Base-by-base conservation (phyloP, 169 alveolate species). In the Plasmodium ovale region DNA sequence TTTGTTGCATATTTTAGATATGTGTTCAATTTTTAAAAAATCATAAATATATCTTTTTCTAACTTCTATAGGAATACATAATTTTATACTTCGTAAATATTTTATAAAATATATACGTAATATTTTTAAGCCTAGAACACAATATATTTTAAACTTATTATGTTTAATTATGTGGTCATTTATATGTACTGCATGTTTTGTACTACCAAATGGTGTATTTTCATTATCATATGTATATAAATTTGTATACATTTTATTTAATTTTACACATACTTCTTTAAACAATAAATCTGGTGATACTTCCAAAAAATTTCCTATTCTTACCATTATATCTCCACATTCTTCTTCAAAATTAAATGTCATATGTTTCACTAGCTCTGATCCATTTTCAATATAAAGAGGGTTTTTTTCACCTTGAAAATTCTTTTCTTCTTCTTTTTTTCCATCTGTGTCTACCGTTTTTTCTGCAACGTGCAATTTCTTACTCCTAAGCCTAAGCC, bases 11-110 rank as follows among this genome's bases (percentile, higher is more conserved):
- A 92, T 87, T 39, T 56, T 31, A 1, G 95, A 49, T 35, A 92
- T 58, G 65, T 89, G 54, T 14, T 59, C 74, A 16, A 82, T 62
- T 51, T 87, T 92, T 54, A 94, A 27, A 42, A 94, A 72, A 44
- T 94, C 94, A 19, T 72, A 47, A 33, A 92, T 42, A 60, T 87
- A 92, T 59, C 95, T 85, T 16, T 87, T 79, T 23, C 94, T 42
- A 29, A 94, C 92, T 64, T 94, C 96, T 10, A 79, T 77, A 6
- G 96, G 96, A 19, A 94, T 94, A 25, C 92, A 71, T 68, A 87
- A 65, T 65, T 23, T 64, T 23, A 79, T 64, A 54, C 84, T 65
- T 56, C 89, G 62, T 29, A 79, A 53, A 79, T 79, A 79, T 79
- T 79, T 79, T 6, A 79, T 79, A 53, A 79, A 54, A 51, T 64